These are phyloP conservation scores for Lizonia empirigonia DNA, from an alignment of 2,329 filamentous ascomycete genomes.

Conservation along the genomic window DNA sequence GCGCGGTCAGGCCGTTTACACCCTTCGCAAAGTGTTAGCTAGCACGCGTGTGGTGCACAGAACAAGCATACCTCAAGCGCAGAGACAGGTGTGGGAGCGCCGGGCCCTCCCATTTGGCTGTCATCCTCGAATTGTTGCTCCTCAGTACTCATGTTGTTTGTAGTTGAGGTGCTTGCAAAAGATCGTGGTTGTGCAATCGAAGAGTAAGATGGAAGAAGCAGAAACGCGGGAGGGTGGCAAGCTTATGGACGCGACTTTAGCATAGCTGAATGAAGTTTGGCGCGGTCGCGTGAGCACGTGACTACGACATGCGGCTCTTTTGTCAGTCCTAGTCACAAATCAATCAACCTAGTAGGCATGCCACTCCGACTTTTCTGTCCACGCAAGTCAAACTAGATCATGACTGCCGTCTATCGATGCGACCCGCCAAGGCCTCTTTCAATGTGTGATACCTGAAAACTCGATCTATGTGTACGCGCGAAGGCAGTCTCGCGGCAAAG, in stretches of 20 bases:
- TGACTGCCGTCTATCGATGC: too few species aligned
- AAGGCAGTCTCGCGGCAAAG: too few species aligned
- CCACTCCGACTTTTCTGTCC: fast-evolving
- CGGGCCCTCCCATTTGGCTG: constrained; percentile 75
- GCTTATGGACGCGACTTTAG: neutral
- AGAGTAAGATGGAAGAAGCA: neutral
- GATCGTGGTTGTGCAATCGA: neutral
- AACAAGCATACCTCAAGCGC: constrained; percentile 75
- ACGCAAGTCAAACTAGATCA: too few species aligned
- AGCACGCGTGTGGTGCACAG: neutral
- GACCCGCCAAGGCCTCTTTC: too few species aligned
- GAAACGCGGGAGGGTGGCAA: constrained; percentile 21
- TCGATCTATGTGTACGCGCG: too few species aligned
- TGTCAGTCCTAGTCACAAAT: too few species aligned
- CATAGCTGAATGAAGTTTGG: constrained; percentile 3
- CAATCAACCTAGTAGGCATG: too few species aligned
- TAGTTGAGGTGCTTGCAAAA: neutral
- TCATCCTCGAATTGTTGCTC: constrained; percentile 72
- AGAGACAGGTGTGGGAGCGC: constrained; percentile 87
- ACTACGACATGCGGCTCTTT: too few species aligned
- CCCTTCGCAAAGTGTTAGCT: constrained; percentile 62
- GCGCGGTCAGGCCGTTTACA: constrained; percentile 84
- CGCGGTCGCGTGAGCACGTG: constrained; percentile 35
- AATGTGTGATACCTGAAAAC: too few species aligned
- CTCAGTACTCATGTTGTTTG: constrained; percentile 54